These are phyloP conservation scores for Stagonosporopsis rhizophila DNA, from an alignment of 2,329 filamentous ascomycete species.

Conservation along the genomic window DNA sequence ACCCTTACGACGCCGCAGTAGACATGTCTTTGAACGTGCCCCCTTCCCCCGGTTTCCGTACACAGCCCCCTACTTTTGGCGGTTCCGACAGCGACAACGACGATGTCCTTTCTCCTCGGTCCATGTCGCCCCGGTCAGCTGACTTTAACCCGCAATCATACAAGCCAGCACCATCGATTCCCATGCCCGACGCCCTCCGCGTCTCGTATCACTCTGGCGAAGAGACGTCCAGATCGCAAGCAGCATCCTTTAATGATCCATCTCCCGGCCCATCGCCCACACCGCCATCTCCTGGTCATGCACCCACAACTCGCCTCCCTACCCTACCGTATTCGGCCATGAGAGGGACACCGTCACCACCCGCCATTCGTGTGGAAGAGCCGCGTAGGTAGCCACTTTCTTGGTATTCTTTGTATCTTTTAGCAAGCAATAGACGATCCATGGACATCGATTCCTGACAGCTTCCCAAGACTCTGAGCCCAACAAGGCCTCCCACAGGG, in stretches of 20 bases:
- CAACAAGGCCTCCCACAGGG: not conserved
- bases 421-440: constrained; percentile 34
- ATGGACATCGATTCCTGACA: constrained; percentile 35
- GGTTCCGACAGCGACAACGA: constrained; percentile 42
- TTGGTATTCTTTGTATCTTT: constrained; percentile 32
- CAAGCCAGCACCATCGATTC: constrained; percentile 33
- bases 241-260: constrained; percentile 38
- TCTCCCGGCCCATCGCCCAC: constrained; percentile 33
- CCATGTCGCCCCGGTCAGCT: constrained; percentile 33
- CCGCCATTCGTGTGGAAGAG: constrained; percentile 31
- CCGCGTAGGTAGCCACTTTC: constrained; percentile 43
- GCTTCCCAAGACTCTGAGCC: constrained; percentile 29
- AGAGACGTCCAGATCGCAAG: constrained; percentile 31
- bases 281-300: constrained; percentile 34
- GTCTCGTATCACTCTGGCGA: constrained; percentile 35
- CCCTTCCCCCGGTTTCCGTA: constrained; percentile 38
- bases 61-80: constrained; percentile 32
- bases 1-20: constrained; percentile 40
- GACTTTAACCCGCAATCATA: constrained; percentile 38
- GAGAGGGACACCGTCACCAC: constrained; percentile 28
- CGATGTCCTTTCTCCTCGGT: constrained; percentile 29
- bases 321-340: constrained; percentile 33
- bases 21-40: constrained; percentile 47
- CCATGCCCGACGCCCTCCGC: constrained; percentile 36
- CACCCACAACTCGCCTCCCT: constrained; percentile 36